Evolutionary conservation across 1,139 yeast species (phyloP), one percentile per base, ranked within the genome.

Genomic region (Hemisphaericaspora lyxosophila): DNA sequence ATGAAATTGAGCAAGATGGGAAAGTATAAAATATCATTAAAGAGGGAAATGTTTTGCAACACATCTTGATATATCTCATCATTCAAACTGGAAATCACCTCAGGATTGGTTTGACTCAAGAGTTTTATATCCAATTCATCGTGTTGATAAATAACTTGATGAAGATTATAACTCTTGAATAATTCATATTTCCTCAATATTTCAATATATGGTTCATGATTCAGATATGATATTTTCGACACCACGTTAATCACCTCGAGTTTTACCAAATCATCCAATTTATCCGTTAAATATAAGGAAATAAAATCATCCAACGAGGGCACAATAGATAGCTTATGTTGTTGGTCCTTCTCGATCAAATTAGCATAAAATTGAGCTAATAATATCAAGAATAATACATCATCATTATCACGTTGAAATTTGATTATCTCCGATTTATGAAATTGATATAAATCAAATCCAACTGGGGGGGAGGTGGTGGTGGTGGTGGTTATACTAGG

Each of bases 1-100:
- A 64, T 46, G 17, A 64, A 40, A 38, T 66, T 65, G 30, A 66
- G 46, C 3, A 68, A 46, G 14, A 67, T 57, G 1, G 60, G 49
- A 32, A 66, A 60, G 41, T 55, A 64, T 40, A 46, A 50, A 22
- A 53, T 42, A 39, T 49, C 51, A 30, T 39, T 30, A 22, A 50
- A 51, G 24, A 61, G 43, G 4, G 64, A 50, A 18, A 51, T 39
- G 30, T 53, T 38, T 16, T 40, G 44, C 35, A 55, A 14, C 25
- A 54, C 36, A 39, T 53, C 51, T 9, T 42, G 46, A 39, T 50
- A 38, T 27, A 57, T 44, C 29, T 51, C 43, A 6, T 35, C 31
- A 29, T 44, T 46, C 16, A 45, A 35, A 7, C 40, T 31, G 15
- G 42, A 36, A 4, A 64, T 40, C 1, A 50, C 29, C 6, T 45